Percentiles rank a stretch among this genome's conserved stretches.
Evolutionary conservation across 805 yeast species (phyloP).

Genomic region (Cyberlindnera maclurae): DNA sequence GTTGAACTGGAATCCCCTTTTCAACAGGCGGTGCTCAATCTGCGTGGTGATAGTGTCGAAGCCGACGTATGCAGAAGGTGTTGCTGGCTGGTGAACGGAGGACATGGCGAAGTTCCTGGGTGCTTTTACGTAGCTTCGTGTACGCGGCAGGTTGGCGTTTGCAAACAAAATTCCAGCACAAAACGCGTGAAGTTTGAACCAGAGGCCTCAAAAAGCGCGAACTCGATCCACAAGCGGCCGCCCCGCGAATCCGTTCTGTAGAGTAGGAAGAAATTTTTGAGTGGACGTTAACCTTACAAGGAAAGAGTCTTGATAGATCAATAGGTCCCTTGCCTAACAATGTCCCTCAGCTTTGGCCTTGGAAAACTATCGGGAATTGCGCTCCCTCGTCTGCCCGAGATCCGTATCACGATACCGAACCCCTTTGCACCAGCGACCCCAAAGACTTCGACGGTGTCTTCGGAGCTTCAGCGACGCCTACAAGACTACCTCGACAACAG

Average conservation of each 20-base stretch:
- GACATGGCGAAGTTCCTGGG: constrained; percentile 6
- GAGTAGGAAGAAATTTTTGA: neutral
- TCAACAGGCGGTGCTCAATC: constrained; percentile 85
- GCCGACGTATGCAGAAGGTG: constrained; percentile 83
- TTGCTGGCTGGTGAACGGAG: constrained; percentile 12
- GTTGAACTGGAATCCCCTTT: constrained; percentile 91
- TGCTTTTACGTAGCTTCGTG: too few relatives aligned
- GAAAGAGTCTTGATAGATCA: neutral
- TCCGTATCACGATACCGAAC: constrained; percentile 20
- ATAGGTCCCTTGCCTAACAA: neutral
- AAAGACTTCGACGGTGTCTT: constrained; percentile 3
- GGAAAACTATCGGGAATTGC: constrained; percentile 14
- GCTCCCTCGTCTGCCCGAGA: constrained; percentile 22
- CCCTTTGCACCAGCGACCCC: constrained; percentile 10
- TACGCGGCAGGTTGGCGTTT: constrained; percentile 6
- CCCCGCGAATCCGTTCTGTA: neutral
- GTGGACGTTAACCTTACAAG: neutral
- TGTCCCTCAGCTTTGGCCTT: constrained; percentile 19
- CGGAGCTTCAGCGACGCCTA: constrained; percentile 18
- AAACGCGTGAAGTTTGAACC: constrained; percentile 13
- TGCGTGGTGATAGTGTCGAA: constrained; percentile 95
- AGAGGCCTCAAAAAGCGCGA: neutral
- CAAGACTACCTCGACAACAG: constrained; percentile 25
- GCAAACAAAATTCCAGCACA: constrained; percentile 12
- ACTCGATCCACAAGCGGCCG: too few relatives aligned